Base-by-base conservation (phyloP, 148 eudicot species). In the Cornus suecica region DNA sequence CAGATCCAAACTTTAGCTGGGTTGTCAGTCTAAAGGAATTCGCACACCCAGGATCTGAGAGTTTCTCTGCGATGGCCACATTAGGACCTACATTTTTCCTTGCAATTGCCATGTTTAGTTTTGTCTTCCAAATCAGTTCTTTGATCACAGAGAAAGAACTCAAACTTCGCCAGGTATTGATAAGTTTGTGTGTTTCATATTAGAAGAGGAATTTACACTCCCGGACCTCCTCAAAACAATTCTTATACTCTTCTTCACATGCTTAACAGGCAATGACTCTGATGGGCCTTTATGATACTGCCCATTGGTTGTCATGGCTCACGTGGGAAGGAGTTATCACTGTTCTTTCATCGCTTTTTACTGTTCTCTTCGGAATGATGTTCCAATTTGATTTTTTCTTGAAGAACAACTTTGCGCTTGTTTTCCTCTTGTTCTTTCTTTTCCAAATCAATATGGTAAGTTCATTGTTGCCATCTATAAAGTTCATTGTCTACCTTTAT, bases 201-300 rank as follows among this genome's bases (percentile, higher is more conserved):
- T 69, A 27, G 60, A 70, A 31, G 61, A 31, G n/a, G 61, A 30
- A 16, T 22, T 23, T 15, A 30, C 48, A 18, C 66, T 52, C 25
- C 56, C 0, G 0, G n/a, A 5, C 73, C 28, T 54, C 26, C 27
- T 42, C 69, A 26, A 3, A 61, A 2, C 42, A 67, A 16, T 14
- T 71, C 66, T 76, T 66, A 72, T 15, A 31, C 4, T 24, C 61
- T 26, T 32, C 72, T 48, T 60, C 37, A n/a, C 68, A 69, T 77
- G 15, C 34, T 70, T 68, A 31, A 76, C 89, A 95, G 98, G 95
- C 95, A 42, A 89, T 94, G 98, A 82, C 85, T 65, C 86, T 92
- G 84, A 94, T 94, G 97, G 98, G 98, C 77, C 95, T 94, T 29
- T 92, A 90, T 84, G 98, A 94, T 81, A 87, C 93, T 61, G 98